A percentile compares a stretch with the other conserved stretches of the same genome.
Conservation (phyloP, 345 rosid species). For the Schrenkiella parvula region DNA sequence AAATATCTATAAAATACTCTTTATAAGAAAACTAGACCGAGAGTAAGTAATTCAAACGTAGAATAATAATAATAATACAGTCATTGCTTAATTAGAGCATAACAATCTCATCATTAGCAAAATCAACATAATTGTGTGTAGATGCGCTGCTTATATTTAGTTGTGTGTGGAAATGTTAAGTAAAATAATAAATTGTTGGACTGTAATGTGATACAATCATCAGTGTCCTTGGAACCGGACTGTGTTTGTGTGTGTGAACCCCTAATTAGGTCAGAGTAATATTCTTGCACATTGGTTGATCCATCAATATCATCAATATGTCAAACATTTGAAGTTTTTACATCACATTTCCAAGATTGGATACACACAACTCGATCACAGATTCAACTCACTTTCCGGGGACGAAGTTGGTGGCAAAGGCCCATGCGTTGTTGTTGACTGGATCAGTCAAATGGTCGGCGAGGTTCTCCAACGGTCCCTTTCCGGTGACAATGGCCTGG, state of each 20-base stretch:
- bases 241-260: not conserved
- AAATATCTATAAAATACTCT: no score
- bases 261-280: not conserved
- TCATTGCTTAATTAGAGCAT: not conserved
- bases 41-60: no score
- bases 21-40: no score
- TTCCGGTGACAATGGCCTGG: conserved; percentile 80
- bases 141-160: not conserved
- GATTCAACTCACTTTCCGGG: conserved; percentile 63
- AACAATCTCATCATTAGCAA: not conserved
- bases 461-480: conserved; percentile 73
- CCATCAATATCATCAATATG: not conserved
- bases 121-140: not conserved
- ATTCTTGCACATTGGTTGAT: not conserved
- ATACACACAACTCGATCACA: not conserved
- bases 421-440: conserved; percentile 88
- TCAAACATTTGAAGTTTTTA: conserved; percentile 2
- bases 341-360: not conserved
- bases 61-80: no score
- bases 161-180: not conserved
- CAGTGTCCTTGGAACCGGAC: not conserved
- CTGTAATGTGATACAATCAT: not conserved
- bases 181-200: not conserved
- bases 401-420: conserved; percentile 79
- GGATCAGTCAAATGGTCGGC: conserved; percentile 87